Evolutionary conservation across 1,284 basidiomycete genomes (phyloP).

Genomic region (Xerocomus tenax): DNA sequence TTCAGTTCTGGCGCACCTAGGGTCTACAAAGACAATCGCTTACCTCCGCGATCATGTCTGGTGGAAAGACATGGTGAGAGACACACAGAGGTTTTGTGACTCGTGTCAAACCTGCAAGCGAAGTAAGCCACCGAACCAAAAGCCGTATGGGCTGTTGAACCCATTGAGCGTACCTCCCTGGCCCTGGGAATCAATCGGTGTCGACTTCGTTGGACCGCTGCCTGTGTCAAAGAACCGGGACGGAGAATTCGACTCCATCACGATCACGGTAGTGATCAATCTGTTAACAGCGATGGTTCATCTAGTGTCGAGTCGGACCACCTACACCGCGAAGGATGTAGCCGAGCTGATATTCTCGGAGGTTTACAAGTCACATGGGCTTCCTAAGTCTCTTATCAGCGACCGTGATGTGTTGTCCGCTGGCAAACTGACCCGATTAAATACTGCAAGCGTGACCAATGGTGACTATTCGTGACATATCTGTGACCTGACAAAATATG

Average conservation of each 20-base stretch:
- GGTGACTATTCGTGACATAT: too few relatives aligned
- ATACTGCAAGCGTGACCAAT: too few relatives aligned
- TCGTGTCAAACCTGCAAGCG: neutral
- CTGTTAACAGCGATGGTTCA: neutral
- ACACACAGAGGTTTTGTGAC: neutral
- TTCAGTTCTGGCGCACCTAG: neutral
- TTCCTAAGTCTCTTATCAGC: neutral
- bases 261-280: neutral
- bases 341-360: neutral
- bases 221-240: neutral
- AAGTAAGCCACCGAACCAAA: neutral
- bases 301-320: neutral
- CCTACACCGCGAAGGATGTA: neutral
- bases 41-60: neutral
- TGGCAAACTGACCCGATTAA: too few relatives aligned
- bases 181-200: neutral
- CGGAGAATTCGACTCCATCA: neutral
- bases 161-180: neutral
- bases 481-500: too few relatives aligned
- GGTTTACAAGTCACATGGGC: neutral
- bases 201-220: neutral
- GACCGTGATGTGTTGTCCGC: neutral
- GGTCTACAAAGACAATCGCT: neutral
- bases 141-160: neutral
- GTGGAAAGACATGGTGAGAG: neutral